Percentiles rank a stretch among this genome's conserved stretches.
These are phyloP conservation scores for Hanseniaspora nectarophila DNA, from an alignment of 805 yeast species.

Conservation along the genomic window DNA sequence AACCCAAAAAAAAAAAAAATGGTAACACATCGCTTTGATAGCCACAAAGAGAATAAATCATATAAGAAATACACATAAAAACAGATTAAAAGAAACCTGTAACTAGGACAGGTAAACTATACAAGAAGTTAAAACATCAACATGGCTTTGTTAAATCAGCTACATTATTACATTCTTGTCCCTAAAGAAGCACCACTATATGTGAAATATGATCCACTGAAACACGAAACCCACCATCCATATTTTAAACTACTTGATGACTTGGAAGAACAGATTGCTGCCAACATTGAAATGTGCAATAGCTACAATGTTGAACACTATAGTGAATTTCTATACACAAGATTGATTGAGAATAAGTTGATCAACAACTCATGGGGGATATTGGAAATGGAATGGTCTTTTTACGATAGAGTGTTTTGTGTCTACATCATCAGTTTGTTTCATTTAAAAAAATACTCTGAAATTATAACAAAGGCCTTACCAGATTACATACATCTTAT, in stretches of 20 bases:
- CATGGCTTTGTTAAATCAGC: background rate
- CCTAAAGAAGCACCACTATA: background rate
- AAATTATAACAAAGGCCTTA: background rate
- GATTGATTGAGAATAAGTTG: background rate
- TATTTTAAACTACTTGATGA: background rate
- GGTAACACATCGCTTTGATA: no score
- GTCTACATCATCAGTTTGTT: background rate
- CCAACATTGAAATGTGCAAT: background rate
- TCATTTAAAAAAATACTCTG: background rate
- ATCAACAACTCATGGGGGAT: background rate
- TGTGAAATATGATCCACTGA: background rate
- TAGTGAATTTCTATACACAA: background rate
- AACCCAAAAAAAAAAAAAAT: no score
- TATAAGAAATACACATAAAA: no score
- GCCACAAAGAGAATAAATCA: no score
- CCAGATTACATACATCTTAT: background rate
- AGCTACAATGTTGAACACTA: background rate
- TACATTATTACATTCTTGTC: background rate
- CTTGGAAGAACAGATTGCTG: background rate
- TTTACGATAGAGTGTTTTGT: background rate
- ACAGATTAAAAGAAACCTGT: no score
- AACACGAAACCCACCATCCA: background rate
- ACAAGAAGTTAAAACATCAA: no score
- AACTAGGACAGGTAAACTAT: no score
- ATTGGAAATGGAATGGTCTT: background rate